Base-by-base conservation (phyloP, 1,284 basidiomycete genomes). In the Gymnopus androsaceus region DNA sequence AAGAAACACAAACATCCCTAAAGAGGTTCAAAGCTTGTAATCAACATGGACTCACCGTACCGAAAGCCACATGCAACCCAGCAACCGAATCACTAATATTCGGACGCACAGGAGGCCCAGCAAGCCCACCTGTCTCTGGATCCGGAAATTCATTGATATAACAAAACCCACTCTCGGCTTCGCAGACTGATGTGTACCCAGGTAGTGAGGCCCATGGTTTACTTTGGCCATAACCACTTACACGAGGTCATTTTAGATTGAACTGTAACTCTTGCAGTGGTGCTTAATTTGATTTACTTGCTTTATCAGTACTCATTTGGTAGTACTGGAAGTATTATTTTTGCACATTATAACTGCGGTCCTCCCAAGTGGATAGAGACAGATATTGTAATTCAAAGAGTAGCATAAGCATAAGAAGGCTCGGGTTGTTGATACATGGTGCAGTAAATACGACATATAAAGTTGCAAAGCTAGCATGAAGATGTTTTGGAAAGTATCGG, bases 61-160 rank as follows among this genome's bases (percentile, higher is more conserved):
- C 87, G 65, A 88, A 87, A 0, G 87, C 86, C 14, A 85, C 86
- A 63, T 88, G 85, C 36, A 88, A 61, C 1, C 87, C 86, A 15
- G 86, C 85, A 2, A 89, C 77, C 0, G 85, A 86, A 62, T 88
- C 87, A 61, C 84, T 87, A 44, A 88, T 85, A 57, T 88, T 88
- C 1, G 86, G 87, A 45, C 87, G 72, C 2, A 86, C 80, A 2
- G 86, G 86, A 1, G 85, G 81, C 0, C 86, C 85, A 15, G 73
- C 72, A 25, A 87, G 69, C 34, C 72, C 72, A 21, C 81, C 81
- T 0, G 79, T 80, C 57, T 76, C 69, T 0, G 74, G 67, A 65
- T 87, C 81, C 1, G 80, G 79, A 51, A 80, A 78, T 1, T 86
- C 86, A 55, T 88, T 88, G 66, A 88, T 86, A 64, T 82, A 86